Conservation (phyloP, 225 moss, liverwort and hornwort genomes). For the Straminergon stramineum region DNA sequence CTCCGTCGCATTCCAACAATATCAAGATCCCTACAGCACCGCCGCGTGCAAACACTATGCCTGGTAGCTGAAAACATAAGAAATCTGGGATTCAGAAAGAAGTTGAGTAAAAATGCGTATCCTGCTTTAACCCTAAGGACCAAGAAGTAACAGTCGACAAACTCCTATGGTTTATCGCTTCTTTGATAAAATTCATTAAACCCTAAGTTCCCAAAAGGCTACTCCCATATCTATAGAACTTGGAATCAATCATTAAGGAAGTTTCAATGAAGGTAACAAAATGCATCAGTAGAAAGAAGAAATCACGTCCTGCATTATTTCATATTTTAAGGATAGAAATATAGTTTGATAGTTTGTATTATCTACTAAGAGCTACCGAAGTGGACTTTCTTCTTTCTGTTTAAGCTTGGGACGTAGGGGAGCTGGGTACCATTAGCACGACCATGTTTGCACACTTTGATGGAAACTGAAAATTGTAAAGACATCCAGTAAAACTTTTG, state of each 20-base stretch:
- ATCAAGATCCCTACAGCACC: conserved; percentile 86
- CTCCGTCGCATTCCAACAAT: conserved; percentile 70
- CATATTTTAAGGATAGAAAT: neutral
- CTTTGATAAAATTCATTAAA: neutral
- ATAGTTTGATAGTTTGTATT: neutral
- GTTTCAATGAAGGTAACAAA: neutral
- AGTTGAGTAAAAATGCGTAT: neutral
- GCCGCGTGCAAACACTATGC: conserved; percentile 86
- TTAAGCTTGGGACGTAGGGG: neutral
- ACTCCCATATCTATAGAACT: neutral
- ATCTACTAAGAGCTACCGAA: neutral
- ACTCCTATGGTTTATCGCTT: too few relatives aligned
- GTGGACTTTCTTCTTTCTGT: neutral
- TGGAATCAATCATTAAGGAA: neutral
- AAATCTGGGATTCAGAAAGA: neutral
- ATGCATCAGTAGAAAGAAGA: neutral
- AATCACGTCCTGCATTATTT: neutral
- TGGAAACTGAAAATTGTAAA: neutral
- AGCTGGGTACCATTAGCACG: neutral
- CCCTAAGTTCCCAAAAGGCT: neutral
- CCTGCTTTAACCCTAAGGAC: neutral
- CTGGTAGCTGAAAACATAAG: conserved; percentile 53
- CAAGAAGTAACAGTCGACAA: neutral
- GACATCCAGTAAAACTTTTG: neutral
- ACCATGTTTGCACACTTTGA: neutral